Conservation (phyloP, 345 rosid genomes). For the Rhodomyrtus tomentosa region DNA sequence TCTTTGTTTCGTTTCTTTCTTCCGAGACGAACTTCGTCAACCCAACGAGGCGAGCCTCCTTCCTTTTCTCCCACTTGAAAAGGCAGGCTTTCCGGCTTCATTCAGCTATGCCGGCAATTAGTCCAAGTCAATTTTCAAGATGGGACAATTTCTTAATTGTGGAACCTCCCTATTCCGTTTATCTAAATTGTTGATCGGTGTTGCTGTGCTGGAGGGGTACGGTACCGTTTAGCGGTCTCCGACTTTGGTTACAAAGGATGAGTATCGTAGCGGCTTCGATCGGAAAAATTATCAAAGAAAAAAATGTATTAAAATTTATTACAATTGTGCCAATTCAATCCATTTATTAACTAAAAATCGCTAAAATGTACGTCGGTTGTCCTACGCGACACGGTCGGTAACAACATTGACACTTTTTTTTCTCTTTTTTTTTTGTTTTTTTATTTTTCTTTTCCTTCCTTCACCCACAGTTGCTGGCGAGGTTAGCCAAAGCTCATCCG, state of each 20-base stretch:
- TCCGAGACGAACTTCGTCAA: too few relatives aligned
- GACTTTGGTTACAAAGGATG: neutral
- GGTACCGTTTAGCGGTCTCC: neutral
- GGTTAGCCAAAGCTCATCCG: too few relatives aligned
- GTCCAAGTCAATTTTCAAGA: neutral
- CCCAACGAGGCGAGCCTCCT: neutral
- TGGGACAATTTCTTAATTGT: neutral
- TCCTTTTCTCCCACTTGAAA: neutral
- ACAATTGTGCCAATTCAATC: too few relatives aligned
- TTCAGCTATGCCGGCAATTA: neutral
- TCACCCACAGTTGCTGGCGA: too few relatives aligned
- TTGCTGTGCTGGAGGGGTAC: neutral
- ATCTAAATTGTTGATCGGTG: neutral
- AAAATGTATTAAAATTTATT: too few relatives aligned
- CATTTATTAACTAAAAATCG: too few relatives aligned
- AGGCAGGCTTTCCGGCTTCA: neutral
- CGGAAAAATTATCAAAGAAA: too few relatives aligned
- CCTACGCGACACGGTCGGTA: rapidly evolving
- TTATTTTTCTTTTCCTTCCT: too few relatives aligned
- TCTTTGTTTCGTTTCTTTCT: too few relatives aligned
- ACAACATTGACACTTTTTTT: too few relatives aligned
- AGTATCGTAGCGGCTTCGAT: neutral
- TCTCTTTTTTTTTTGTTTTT: too few relatives aligned
- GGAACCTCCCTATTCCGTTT: neutral
- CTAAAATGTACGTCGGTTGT: too few relatives aligned